phyloP scores from a whole-genome alignment of 179 eudicot species.

The Silene noctiflora region DNA sequence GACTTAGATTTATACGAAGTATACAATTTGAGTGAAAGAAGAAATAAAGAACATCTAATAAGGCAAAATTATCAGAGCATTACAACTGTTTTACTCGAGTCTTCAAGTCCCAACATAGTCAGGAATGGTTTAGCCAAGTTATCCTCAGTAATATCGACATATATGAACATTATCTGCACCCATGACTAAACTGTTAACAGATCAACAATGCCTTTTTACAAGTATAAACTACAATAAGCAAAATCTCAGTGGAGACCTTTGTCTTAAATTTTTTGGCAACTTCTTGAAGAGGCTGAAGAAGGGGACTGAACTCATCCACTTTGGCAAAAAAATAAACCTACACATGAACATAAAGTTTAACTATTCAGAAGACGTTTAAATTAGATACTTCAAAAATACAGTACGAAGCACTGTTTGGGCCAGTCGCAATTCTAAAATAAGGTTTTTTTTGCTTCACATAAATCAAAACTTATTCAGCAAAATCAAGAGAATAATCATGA shows the following conservation, averaged over 20 bases:
- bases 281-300: slow-evolving; percentile 61
- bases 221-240: not conserved
- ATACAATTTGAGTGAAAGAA: not conserved
- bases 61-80: slow-evolving; percentile 27
- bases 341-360: slow-evolving; percentile 21
- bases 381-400: not conserved
- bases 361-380: slow-evolving; percentile 17
- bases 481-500: too few species aligned
- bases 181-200: slow-evolving; percentile 7
- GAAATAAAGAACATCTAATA: not conserved
- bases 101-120: slow-evolving; percentile 79
- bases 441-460: too few species aligned
- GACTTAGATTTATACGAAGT: not conserved
- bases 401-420: not conserved
- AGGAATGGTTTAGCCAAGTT: slow-evolving; percentile 95
- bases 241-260: slow-evolving; percentile 40
- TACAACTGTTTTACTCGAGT: slow-evolving; percentile 68
- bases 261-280: slow-evolving; percentile 73
- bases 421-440: too few species aligned
- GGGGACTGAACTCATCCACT: slow-evolving; percentile 53
- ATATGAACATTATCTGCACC: slow-evolving; percentile 71
- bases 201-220: not conserved
- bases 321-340: slow-evolving; percentile 81
- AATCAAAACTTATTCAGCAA: too few species aligned
- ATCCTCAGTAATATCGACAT: slow-evolving; percentile 62